Conservation (phyloP, 192 early-diverging fungal genomes). For the Ambispora gerdemannii region DNA sequence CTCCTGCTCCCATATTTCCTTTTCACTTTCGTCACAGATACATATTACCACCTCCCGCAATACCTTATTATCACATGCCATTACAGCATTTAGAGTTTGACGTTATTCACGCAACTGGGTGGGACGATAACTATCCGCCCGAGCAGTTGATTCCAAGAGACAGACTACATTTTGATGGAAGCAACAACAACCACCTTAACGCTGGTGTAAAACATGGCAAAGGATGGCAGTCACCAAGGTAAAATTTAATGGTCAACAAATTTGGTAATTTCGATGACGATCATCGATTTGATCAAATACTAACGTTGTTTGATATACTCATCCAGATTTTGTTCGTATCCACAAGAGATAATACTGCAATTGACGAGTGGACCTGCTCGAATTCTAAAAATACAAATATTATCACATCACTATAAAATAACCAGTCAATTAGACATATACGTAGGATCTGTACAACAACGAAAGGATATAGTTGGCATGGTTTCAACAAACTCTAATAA, state of each 20-base stretch:
- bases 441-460: constrained; percentile 46
- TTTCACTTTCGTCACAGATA: not conserved
- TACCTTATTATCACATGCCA: not conserved
- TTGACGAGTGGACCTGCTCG: constrained; percentile 52
- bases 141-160: constrained; percentile 38
- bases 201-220: constrained; percentile 31
- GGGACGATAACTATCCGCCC: constrained; percentile 44
- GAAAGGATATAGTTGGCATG: constrained; percentile 17
- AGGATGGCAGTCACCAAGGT: constrained; percentile 53
- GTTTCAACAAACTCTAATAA: constrained; percentile 1
- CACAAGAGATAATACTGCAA: constrained; percentile 64
- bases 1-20: not conserved
- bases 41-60: not conserved
- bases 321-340: constrained; percentile 63
- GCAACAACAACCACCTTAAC: constrained; percentile 8
- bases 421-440: constrained; percentile 68
- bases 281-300: too few species aligned
- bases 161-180: constrained; percentile 30
- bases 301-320: not conserved
- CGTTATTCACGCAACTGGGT: constrained; percentile 36
- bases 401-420: constrained; percentile 80
- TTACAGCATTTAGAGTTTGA: constrained; percentile 18
- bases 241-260: not conserved
- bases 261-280: too few species aligned
- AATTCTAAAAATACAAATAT: constrained; percentile 64